Percentiles rank a stretch among this genome's conserved stretches.
Conservation (phyloP, 202 grass and related monocot species). For the Elaeis oleifera region DNA sequence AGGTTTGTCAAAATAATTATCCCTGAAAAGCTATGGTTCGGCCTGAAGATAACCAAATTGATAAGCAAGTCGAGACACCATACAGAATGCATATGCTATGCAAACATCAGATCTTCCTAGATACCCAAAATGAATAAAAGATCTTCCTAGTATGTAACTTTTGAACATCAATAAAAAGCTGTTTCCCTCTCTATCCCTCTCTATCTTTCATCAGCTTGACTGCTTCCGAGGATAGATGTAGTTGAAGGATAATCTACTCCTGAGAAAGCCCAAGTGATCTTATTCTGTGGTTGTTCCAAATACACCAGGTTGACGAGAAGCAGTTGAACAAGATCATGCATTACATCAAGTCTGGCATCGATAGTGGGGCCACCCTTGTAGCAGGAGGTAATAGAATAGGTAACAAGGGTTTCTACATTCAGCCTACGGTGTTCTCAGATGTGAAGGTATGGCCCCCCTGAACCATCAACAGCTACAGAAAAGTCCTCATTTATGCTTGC, state of each 20-base stretch:
- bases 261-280: neutral
- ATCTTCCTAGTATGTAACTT: no score
- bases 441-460: constrained; percentile 23
- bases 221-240: no score
- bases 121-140: no score
- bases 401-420: constrained; percentile 55
- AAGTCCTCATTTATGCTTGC: neutral
- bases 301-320: constrained; percentile 45
- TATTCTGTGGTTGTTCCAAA: neutral
- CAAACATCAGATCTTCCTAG: no score
- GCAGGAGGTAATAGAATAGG: constrained; percentile 44
- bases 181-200: no score
- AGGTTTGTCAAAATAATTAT: no score
- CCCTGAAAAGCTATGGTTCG: no score
- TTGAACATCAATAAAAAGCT: no score
- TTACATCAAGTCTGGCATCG: constrained; percentile 51
- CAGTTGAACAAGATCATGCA: constrained; percentile 56
- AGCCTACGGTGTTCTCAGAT: constrained; percentile 48
- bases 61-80: no score
- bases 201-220: neutral
- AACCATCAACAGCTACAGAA: neutral
- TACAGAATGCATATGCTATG: no score
- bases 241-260: no score
- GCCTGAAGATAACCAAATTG: no score
- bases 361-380: constrained; percentile 48